A percentile compares a stretch with the other conserved stretches of the same genome.
Evolutionary conservation across 2,329 filamentous ascomycete genomes (phyloP).

Genomic region (Diaporthe citriasiana): DNA sequence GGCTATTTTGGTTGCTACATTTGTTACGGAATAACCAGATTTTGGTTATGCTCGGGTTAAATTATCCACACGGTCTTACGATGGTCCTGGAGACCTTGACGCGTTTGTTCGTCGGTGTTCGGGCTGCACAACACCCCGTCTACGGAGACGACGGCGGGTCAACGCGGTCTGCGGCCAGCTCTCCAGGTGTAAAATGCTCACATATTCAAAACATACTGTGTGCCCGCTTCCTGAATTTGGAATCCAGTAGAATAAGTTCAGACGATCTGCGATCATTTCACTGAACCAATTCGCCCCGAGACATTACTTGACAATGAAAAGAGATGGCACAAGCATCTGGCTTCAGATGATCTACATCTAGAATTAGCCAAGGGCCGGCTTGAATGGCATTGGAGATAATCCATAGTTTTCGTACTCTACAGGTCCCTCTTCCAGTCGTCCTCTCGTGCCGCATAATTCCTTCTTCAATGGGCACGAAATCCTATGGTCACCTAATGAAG

Average conservation of each 20-base stretch:
- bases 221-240: no score
- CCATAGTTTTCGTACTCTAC: no score
- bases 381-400: no score
- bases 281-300: not conserved
- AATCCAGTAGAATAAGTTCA: no score
- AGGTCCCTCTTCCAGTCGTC: no score
- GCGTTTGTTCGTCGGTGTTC: not conserved
- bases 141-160: not conserved
- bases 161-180: not conserved
- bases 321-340: not conserved
- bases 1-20: not conserved
- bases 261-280: constrained; percentile 7
- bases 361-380: no score
- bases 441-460: not conserved
- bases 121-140: not conserved
- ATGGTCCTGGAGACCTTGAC: not conserved
- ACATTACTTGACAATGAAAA: not conserved
- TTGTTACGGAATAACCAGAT: not conserved
- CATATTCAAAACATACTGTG: not conserved
- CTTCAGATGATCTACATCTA: no score
- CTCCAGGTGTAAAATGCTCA: not conserved
- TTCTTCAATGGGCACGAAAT: not conserved
- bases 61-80: not conserved
- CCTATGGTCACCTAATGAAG: not conserved
- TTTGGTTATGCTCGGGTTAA: no score